These are phyloP conservation scores for Neonectria magnoliae DNA, from an alignment of 2,329 filamentous ascomycete species.

Conservation along the genomic window DNA sequence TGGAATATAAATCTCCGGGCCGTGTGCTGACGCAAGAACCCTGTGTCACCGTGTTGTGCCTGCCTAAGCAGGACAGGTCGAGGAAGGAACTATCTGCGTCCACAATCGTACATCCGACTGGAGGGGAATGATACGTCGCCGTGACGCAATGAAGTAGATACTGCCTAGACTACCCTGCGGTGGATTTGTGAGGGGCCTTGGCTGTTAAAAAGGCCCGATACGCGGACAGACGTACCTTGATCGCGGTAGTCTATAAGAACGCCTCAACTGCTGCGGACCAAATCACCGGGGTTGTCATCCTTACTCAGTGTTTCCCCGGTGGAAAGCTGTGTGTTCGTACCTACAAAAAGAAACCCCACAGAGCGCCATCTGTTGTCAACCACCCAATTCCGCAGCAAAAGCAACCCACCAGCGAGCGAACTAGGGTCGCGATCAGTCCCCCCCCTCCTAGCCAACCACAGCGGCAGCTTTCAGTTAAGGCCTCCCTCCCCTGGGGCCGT, in stretches of 20 bases:
- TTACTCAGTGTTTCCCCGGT: neutral
- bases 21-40: no score
- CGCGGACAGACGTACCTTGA: neutral
- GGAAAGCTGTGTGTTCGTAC: no score
- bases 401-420: neutral
- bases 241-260: neutral
- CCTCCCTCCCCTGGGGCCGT: slow-evolving; percentile 25
- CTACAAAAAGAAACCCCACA: neutral
- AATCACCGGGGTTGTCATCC: neutral
- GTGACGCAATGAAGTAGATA: no score
- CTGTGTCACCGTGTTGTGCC: no score
- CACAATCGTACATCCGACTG: no score
- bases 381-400: neutral
- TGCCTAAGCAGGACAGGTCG: no score
- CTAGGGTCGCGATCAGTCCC: neutral
- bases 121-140: no score
- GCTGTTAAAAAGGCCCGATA: neutral
- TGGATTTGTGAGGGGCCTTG: neutral
- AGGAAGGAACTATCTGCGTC: no score
- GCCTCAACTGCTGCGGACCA: neutral
- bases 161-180: neutral
- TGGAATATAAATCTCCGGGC: neutral
- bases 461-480: slow-evolving; percentile 8
- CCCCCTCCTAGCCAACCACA: slow-evolving; percentile 3
- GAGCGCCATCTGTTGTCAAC: neutral